phyloP scores from a whole-genome alignment of 176 grass and related monocot species.

The Alopecurus myosuroides region DNA sequence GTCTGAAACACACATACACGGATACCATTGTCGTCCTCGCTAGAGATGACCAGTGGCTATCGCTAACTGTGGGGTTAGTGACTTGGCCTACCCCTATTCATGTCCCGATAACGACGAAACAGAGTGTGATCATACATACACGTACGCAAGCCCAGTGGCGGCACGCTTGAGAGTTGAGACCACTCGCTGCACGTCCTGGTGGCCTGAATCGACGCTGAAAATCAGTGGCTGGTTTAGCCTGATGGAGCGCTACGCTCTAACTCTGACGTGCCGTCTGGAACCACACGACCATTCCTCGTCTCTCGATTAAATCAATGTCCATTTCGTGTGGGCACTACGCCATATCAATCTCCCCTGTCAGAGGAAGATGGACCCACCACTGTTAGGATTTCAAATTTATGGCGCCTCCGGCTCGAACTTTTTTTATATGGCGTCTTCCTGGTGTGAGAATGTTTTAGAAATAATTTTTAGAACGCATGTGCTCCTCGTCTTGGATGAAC shows the following conservation, averaged over 20 bases:
- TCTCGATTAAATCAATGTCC: background rate
- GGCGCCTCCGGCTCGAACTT: too few species aligned
- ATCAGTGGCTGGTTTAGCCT: too few species aligned
- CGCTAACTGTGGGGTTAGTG: too few species aligned
- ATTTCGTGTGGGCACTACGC: background rate
- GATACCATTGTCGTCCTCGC: too few species aligned
- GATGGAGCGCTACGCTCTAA: background rate
- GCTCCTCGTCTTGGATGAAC: too few species aligned
- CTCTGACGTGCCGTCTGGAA: background rate
- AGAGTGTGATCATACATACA: background rate
- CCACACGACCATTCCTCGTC: background rate
- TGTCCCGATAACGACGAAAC: background rate
- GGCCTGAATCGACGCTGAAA: background rate
- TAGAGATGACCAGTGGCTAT: too few species aligned
- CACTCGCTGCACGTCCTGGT: background rate
- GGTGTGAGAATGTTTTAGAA: too few species aligned
- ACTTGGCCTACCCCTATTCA: background rate
- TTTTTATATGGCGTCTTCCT: too few species aligned
- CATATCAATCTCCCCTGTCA: background rate
- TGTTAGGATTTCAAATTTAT: too few species aligned
- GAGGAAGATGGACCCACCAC: background rate
- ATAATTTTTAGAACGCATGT: too few species aligned
- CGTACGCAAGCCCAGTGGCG: background rate
- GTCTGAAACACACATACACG: too few species aligned
- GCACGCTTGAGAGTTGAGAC: background rate